phyloP scores from a whole-genome alignment of 805 yeast genomes.

The Candida peoriensis region DNA sequence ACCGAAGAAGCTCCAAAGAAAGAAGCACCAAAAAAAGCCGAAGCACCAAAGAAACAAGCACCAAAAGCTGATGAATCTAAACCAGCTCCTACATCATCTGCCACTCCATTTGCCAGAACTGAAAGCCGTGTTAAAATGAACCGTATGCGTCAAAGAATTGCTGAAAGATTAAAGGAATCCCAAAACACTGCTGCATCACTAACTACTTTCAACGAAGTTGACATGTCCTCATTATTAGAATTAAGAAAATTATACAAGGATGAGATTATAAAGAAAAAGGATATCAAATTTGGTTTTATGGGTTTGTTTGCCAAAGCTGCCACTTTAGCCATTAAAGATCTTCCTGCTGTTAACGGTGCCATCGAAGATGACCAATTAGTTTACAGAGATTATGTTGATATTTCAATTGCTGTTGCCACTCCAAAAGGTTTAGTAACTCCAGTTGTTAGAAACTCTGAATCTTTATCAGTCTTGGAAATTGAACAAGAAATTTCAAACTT shows the following conservation, averaged over 20 bases:
- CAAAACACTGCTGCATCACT: slow-evolving; percentile 98
- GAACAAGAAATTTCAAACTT: slow-evolving; percentile 79
- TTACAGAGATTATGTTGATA: slow-evolving; percentile 93
- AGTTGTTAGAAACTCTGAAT: slow-evolving; percentile 94
- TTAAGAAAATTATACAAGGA: slow-evolving; percentile 97
- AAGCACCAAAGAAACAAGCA: slow-evolving; percentile 12
- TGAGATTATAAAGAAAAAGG: slow-evolving; percentile 89
- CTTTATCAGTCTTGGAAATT: slow-evolving; percentile 78
- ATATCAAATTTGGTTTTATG: slow-evolving; percentile 97
- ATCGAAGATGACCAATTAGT: slow-evolving; percentile 93
- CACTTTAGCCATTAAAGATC: slow-evolving; percentile 86
- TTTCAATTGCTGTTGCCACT: slow-evolving; percentile 96
- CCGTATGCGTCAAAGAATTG: slow-evolving; percentile 98
- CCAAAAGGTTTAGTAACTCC: slow-evolving; percentile 99
- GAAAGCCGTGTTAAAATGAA: slow-evolving; percentile 97
- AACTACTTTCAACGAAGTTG: slow-evolving; percentile 97
- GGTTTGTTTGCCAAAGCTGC: slow-evolving; percentile 96
- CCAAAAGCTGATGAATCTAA: slow-evolving; percentile 22
- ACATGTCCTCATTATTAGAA: slow-evolving; percentile 86
- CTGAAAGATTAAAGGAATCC: slow-evolving; percentile 98
- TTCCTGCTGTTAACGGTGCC: slow-evolving; percentile 93
- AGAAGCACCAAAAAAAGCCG: slow-evolving; percentile 19
- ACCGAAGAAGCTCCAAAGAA: slow-evolving; percentile 13
- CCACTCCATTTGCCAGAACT: slow-evolving; percentile 63
- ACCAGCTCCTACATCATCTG: slow-evolving; percentile 31